Evolutionary conservation across 805 yeast genomes (phyloP).

Genomic region (Phaffomyces antillensis): DNA sequence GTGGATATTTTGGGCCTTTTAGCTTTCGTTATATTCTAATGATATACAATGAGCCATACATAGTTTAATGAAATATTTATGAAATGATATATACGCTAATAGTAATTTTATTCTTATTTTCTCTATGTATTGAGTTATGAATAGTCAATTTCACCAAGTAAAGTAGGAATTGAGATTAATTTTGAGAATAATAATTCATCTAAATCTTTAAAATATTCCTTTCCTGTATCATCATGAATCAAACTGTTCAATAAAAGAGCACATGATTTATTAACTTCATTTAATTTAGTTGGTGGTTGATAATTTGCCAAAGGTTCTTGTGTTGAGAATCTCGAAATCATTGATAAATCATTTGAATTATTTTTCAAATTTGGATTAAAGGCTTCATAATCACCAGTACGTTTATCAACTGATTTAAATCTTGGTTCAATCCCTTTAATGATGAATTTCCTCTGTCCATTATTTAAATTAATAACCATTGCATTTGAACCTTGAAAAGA

Average conservation of each 20-base stretch:
- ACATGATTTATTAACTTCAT: constrained; percentile 35
- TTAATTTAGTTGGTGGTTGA: constrained; percentile 27
- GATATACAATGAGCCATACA: no score
- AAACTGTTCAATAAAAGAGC: constrained; percentile 30
- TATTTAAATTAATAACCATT: constrained; percentile 71
- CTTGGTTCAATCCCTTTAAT: constrained; percentile 95
- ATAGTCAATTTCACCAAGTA: constrained; percentile 19
- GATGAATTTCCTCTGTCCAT: constrained; percentile 71
- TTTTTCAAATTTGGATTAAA: constrained; percentile 11
- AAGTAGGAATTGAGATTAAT: constrained; percentile 29
- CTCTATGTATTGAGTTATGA: no score
- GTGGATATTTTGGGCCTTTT: no score
- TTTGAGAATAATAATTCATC: constrained; percentile 26
- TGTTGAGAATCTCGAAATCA: constrained; percentile 1
- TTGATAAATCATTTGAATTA: background rate
- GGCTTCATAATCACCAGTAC: constrained; percentile 39
- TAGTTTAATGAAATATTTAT: no score
- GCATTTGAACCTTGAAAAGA: constrained; percentile 89
- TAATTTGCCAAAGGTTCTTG: constrained; percentile 15
- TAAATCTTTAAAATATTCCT: constrained; percentile 26
- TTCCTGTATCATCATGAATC: constrained; percentile 25
- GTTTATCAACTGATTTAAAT: constrained; percentile 41
- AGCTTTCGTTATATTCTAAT: no score
- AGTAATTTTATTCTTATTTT: background rate
- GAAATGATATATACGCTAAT: no score